Evolutionary conservation across 371 early-diverging fungal genomes (phyloP), one percentile per base, ranked within the genome.

Genomic region (Funneliformis caledonium): DNA sequence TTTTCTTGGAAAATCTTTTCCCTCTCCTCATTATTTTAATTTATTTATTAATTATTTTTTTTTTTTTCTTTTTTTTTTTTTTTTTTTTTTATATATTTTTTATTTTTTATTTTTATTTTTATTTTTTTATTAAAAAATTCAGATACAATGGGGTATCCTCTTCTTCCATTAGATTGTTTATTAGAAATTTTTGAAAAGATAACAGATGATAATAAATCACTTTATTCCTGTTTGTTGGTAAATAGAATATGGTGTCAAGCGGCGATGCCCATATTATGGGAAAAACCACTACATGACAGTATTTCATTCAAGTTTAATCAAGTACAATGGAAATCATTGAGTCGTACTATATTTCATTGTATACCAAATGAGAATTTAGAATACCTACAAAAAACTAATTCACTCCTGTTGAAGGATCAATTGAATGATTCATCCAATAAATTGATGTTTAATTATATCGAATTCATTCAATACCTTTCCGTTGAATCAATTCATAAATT

Each of bases 261-360:
- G 4, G 62, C 65, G 10, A 37, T 76, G 8, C 77, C 77, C 4
- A 76, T 76, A 33, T 64, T 76, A 64, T 76, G 77, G 77, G 10
- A 56, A 62, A 60, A 76, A 31, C 61, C 77, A 10, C 47, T 76
- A 56, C 56, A 56, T 56, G 56, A 56, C 19, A 19, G 19, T 16
- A 19, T 56, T 16, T 56, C 56, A 1, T 56, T 56, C 6, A 56
- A 16, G 19, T 56, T 56, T n/a, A 56, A 56, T 56, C 56, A 56
- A 56, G 7, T 16, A 19, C 56, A 56, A 56, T 56, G 56, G 56
- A 56, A 56, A 19, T 56, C 56, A 6, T 56, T 56, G 19, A 56
- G 56, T 56, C 56, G 56, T 56, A 56, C 56, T 1, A 56, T 56
- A 56, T 56, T 56, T 56, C 19, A 56, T 56, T 56, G 56, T 56